These are phyloP conservation scores for Phlebopus sp. DNA, from an alignment of 1,284 basidiomycete species.

Conservation along the genomic window DNA sequence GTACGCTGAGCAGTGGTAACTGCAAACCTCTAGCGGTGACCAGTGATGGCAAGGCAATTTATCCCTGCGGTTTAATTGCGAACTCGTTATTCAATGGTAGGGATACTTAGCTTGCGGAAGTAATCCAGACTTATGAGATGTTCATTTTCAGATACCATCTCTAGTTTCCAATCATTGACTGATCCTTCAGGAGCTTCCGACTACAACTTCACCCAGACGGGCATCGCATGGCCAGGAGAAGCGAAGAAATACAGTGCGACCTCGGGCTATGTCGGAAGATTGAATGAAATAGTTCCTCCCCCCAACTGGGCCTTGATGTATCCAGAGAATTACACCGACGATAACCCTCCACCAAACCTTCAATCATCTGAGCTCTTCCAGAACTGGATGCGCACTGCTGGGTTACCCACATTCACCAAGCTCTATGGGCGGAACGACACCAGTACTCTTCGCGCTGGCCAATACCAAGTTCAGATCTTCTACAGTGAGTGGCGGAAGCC, in stretches of 20 bases:
- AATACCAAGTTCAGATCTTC: constrained; percentile 75
- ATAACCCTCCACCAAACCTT: constrained; percentile 75
- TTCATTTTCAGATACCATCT: constrained; percentile 68
- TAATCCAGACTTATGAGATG: background rate
- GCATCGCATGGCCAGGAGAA: constrained; percentile 95
- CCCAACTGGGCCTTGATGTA: constrained; percentile 84
- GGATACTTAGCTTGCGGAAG: constrained; percentile 19
- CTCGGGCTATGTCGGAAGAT: constrained; percentile 52
- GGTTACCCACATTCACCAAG: constrained; percentile 95
- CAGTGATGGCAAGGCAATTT: constrained; percentile 59
- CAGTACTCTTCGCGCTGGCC: constrained; percentile 68
- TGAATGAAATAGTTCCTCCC: constrained; percentile 77
- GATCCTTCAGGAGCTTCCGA: constrained; percentile 46
- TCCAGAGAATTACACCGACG: constrained; percentile 72
- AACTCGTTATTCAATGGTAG: constrained; percentile 97
- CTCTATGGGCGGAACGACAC: constrained; percentile 90
- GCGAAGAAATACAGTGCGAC: constrained; percentile 79
- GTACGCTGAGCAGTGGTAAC: constrained; percentile 66
- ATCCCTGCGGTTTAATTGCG: constrained; percentile 96
- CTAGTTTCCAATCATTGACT: constrained; percentile 59
- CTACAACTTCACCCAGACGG: constrained; percentile 78
- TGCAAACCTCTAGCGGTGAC: constrained; percentile 84
- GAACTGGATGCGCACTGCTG: constrained; percentile 99
- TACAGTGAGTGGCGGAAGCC: constrained; percentile 65
- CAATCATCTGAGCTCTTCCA: constrained; percentile 90